Base-by-base conservation (phyloP, 805 yeast genomes). In the Teunomyces cretensis region DNA sequence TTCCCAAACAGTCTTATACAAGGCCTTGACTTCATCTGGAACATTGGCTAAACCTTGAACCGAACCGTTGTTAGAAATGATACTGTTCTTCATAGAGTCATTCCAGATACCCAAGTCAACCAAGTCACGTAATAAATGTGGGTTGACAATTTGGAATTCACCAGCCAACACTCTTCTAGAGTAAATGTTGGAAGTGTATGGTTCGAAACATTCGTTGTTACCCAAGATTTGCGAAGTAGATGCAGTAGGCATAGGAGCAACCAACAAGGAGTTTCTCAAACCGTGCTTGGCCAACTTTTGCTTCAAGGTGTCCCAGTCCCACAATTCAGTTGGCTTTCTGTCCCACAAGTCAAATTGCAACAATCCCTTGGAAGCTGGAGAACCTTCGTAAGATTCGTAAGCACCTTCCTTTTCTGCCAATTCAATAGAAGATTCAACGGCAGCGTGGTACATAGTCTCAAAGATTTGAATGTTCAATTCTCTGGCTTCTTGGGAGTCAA, bases 221-320 rank as follows among this genome's bases (percentile, higher is more conserved):
- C 84, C 84, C 57, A 79, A 70, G 49, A 79, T 79, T 61, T 79
- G 84, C 8, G 84, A 79, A 4, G 84, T 79, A 17, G 84, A 79
- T n/a, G 84, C 84, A 47, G 84, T 79, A 36, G 84, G 84, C 84
- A 79, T 79, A 49, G 83, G 83, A 1, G 84, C 84, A 50, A 79
- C 82, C 52, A 79, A 72, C 52, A 79, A 68, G 30, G 84, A 79
- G 65, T 79, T 79, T 65, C 84, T 72, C 38, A 79, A 55, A 38
- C 84, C 84, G 56, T 72, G 68, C 50, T 69, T 67, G 42, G 72
- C 70, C 56, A 79, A 64, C 46, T 70, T 65, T 49, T 66, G 72
- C 62, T 78, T 79, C 54, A 79, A 65, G n/a, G 65, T 43, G 53
- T 77, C 83, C 84, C 84, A 79, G 71, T 74, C 79, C 33, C 41